Evolutionary conservation across 2,329 filamentous ascomycete species (phyloP).

Genomic region (Penicillium italicum): DNA sequence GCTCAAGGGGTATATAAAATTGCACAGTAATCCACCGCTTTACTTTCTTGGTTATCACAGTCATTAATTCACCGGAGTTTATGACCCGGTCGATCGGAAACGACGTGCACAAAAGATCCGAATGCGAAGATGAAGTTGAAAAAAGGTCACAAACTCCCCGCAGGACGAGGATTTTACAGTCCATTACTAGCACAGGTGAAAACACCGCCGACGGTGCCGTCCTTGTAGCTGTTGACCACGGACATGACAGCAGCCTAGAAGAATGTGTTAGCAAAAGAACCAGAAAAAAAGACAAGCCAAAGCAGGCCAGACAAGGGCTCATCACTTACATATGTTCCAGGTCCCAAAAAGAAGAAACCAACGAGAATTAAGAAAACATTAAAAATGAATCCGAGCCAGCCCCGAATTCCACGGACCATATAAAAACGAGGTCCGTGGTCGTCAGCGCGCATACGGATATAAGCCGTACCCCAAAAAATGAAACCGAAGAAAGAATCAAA

Average conservation of each 20-base stretch:
- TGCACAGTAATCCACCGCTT: not conserved
- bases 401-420: slow-evolving; percentile 40
- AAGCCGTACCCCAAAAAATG: slow-evolving; percentile 68
- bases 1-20: not conserved
- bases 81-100: not conserved
- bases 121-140: slow-evolving; percentile 2
- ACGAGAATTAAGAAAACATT: slow-evolving; percentile 71
- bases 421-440: slow-evolving; percentile 43
- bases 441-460: slow-evolving; percentile 43
- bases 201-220: slow-evolving; percentile 62
- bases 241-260: slow-evolving; percentile 42
- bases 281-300: slow-evolving; percentile 28
- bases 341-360: slow-evolving; percentile 76
- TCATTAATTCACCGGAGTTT: not conserved
- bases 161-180: slow-evolving; percentile 23
- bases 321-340: slow-evolving; percentile 67
- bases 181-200: slow-evolving; percentile 65
- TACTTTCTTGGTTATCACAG: not conserved
- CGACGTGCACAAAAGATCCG: slow-evolving; percentile 7
- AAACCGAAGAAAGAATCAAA: slow-evolving; percentile 82
- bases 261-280: slow-evolving; percentile 6
- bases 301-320: not conserved
- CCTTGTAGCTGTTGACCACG: slow-evolving; percentile 64
- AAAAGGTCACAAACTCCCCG: not conserved
- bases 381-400: slow-evolving; percentile 48